A percentile compares a stretch with the other conserved stretches of the same genome.
phyloP scores from a whole-genome alignment of 345 rosid species.

The Citrus hindsii region DNA sequence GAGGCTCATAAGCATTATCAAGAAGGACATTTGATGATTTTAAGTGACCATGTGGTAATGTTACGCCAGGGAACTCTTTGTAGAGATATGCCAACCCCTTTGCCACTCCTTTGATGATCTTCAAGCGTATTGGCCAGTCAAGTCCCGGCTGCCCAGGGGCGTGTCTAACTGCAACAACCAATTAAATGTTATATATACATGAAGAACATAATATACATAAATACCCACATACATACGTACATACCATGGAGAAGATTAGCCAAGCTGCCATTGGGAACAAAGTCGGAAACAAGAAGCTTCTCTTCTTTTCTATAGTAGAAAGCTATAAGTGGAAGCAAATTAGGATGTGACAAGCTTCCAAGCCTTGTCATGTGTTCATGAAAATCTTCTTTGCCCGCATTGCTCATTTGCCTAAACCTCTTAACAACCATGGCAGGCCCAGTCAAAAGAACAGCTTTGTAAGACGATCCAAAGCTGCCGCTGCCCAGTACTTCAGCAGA shows the following conservation, averaged over 20 bases:
- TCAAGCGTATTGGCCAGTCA: conserved; percentile 70
- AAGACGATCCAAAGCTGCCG: conserved; percentile 75
- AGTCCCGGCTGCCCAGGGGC: conserved; percentile 45
- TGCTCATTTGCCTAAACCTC: conserved; percentile 70
- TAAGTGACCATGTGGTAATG: conserved; percentile 80
- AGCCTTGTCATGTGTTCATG: conserved; percentile 65
- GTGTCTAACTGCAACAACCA: conserved; percentile 39
- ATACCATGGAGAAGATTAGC: conserved; percentile 82
- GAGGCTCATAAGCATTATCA: conserved; percentile 45
- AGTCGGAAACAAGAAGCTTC: conserved; percentile 75
- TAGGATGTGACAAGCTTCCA: conserved; percentile 66
- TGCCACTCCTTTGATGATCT: conserved; percentile 78
- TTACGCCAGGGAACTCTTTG: conserved; percentile 40
- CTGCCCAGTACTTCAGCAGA: conserved; percentile 81
- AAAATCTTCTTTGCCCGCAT: conserved; percentile 54
- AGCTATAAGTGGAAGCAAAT: conserved; percentile 66
- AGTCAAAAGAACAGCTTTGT: conserved; percentile 55
- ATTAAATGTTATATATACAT: neutral
- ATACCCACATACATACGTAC: neutral
- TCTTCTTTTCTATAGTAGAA: conserved; percentile 74
- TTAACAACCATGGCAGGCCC: conserved; percentile 73
- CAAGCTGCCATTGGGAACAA: conserved; percentile 61
- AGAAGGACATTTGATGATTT: conserved; percentile 85
- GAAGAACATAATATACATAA: no score
- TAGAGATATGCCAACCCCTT: conserved; percentile 64